Conservation (phyloP, 129 eudicot species). For the Flaveria linearis region DNA sequence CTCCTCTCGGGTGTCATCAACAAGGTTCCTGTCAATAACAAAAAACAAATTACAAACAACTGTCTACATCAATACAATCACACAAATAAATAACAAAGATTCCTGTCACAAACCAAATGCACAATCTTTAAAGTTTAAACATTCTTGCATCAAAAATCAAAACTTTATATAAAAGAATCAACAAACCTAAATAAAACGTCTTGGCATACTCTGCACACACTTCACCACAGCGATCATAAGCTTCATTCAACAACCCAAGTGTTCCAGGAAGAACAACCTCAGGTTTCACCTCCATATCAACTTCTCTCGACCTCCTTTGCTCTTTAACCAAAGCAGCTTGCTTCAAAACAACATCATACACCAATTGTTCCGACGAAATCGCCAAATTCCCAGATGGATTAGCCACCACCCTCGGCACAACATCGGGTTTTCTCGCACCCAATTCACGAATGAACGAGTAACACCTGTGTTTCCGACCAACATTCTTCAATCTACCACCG, state of each 20-base stretch:
- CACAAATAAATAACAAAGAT: neutral
- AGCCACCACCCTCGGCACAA: constrained; percentile 53
- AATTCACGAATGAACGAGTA: too few species aligned
- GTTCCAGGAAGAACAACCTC: constrained; percentile 80
- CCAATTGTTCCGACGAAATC: constrained; percentile 66
- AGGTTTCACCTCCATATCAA: constrained; percentile 74
- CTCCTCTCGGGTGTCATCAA: too few species aligned
- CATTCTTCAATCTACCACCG: constrained; percentile 38
- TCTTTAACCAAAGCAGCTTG: constrained; percentile 89
- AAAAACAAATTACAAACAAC: constrained; percentile 13
- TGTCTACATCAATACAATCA: neutral
- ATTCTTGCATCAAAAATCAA: constrained; percentile 4
- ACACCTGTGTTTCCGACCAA: constrained; percentile 41
- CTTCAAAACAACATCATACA: constrained; percentile 81
- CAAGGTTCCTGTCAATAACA: too few species aligned
- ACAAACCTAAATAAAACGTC: constrained; percentile 88
- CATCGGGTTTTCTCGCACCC: too few species aligned
- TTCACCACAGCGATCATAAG: constrained; percentile 98
- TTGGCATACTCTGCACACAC: constrained; percentile 99
- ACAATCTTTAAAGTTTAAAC: neutral
- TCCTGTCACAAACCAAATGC: neutral
- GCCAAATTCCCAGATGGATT: constrained; percentile 68
- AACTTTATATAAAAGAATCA: neutral
- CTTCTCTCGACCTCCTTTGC: constrained; percentile 39
- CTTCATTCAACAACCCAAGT: constrained; percentile 70